Evolutionary conservation across 805 yeast species (phyloP).

Genomic region (Candida wancherniae): DNA sequence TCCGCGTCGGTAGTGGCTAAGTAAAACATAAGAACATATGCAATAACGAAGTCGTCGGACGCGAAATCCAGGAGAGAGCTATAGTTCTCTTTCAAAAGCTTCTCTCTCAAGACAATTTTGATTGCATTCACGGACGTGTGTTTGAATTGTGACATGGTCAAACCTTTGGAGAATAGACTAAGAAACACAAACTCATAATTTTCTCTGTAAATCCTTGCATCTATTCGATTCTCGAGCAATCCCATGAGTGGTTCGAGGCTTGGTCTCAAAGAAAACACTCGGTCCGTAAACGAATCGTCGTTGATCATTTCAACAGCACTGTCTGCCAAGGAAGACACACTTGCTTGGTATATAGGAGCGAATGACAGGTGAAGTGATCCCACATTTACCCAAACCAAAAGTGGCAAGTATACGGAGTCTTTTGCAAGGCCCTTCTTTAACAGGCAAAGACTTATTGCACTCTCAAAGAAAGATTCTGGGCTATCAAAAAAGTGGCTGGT

Average conservation of each 20-base stretch:
- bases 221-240: conserved; percentile 40
- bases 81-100: not conserved
- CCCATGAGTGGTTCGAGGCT: conserved; percentile 39
- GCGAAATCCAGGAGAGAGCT: not conserved
- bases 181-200: conserved; percentile 52
- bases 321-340: conserved; percentile 21
- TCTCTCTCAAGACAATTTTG: not conserved
- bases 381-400: conserved; percentile 43
- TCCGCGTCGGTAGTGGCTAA: conserved; percentile 23
- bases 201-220: conserved; percentile 33
- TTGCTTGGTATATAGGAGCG: conserved; percentile 13
- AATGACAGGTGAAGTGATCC: conserved; percentile 9
- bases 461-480: conserved; percentile 32
- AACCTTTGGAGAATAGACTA: conserved; percentile 49
- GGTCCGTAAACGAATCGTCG: conserved; percentile 23
- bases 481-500: conserved; percentile 14
- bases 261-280: conserved; percentile 28
- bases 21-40: conserved; percentile 30
- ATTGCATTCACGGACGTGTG: conserved; percentile 35
- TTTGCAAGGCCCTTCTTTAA: conserved; percentile 46
- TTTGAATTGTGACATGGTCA: conserved; percentile 53
- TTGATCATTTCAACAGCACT: conserved; percentile 22
- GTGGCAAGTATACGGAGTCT: conserved; percentile 42
- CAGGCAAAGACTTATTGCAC: conserved; percentile 43
- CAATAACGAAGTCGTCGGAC: conserved; percentile 3